These are phyloP conservation scores for Cucurbita argyrosperma DNA, from an alignment of 306 rosid genomes.

Conservation along the genomic window DNA sequence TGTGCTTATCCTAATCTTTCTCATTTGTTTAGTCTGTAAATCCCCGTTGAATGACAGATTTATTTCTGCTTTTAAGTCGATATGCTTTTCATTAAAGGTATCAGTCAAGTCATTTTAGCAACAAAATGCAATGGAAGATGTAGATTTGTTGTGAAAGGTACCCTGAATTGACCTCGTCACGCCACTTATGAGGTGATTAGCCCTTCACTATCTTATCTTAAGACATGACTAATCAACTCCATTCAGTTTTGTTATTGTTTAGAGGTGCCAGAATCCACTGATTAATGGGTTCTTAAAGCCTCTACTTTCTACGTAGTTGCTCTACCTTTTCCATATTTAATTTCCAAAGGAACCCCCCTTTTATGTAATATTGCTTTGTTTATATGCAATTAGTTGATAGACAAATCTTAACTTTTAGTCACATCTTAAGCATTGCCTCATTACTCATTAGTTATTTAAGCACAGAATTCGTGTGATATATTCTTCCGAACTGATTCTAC, in stretches of 20 bases:
- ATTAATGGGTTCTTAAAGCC: constrained; percentile 1
- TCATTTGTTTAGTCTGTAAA: background rate
- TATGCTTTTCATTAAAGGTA: background rate
- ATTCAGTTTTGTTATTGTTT: background rate
- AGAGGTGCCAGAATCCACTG: constrained; percentile 7
- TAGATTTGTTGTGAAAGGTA: background rate
- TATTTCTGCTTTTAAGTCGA: background rate
- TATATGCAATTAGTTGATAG: background rate
- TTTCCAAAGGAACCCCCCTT: background rate
- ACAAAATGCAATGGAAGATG: background rate
- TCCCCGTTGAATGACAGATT: background rate
- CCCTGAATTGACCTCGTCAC: background rate
- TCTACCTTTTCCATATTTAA: background rate
- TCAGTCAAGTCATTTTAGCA: background rate
- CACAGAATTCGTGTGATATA: background rate
- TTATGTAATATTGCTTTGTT: background rate
- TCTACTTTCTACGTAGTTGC: background rate
- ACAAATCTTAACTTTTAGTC: background rate
- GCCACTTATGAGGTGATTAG: background rate
- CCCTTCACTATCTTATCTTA: background rate
- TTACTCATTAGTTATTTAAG: background rate
- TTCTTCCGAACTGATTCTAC: background rate
- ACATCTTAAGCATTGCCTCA: background rate
- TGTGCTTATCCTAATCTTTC: background rate
- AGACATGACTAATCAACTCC: constrained; percentile 6